These are phyloP conservation scores for Sanghuangporus weigelae DNA, from an alignment of 1,284 basidiomycete species.

Conservation along the genomic window DNA sequence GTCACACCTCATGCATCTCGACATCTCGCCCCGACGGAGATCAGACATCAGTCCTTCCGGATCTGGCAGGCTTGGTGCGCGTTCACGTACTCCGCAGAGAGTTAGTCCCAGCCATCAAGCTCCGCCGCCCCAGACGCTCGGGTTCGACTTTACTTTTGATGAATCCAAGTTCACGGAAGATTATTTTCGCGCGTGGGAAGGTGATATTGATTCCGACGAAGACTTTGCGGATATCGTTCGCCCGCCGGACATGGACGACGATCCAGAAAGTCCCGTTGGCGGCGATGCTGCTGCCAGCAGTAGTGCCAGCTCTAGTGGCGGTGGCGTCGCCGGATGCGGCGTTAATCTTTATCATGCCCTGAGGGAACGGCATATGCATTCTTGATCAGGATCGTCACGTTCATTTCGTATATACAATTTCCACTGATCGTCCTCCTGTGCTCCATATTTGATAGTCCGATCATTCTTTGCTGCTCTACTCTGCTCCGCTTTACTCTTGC, in stretches of 20 bases:
- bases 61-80: background rate
- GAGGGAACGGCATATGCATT: slow-evolving; percentile 15
- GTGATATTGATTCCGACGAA: slow-evolving; percentile 17
- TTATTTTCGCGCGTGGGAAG: slow-evolving; percentile 18
- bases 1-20: slow-evolving; percentile 8
- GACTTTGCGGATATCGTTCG: slow-evolving; percentile 16
- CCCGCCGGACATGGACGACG: slow-evolving; percentile 5
- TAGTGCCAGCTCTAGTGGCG: background rate
- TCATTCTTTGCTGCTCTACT: background rate
- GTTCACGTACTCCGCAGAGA: slow-evolving; percentile 15
- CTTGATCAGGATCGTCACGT: background rate
- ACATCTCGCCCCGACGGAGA: slow-evolving; percentile 9
- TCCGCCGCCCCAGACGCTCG: background rate
- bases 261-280: background rate
- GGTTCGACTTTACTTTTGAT: slow-evolving; percentile 17
- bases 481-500: background rate
- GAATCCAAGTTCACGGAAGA: slow-evolving; percentile 17
- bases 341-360: slow-evolving; percentile 17
- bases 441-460: background rate
- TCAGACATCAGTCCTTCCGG: background rate
- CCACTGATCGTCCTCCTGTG: background rate
- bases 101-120: background rate
- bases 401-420: background rate
- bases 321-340: background rate
- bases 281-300: background rate